phyloP scores from a whole-genome alignment of 495 filamentous ascomycete genomes.

The Tuber umbilicatum region DNA sequence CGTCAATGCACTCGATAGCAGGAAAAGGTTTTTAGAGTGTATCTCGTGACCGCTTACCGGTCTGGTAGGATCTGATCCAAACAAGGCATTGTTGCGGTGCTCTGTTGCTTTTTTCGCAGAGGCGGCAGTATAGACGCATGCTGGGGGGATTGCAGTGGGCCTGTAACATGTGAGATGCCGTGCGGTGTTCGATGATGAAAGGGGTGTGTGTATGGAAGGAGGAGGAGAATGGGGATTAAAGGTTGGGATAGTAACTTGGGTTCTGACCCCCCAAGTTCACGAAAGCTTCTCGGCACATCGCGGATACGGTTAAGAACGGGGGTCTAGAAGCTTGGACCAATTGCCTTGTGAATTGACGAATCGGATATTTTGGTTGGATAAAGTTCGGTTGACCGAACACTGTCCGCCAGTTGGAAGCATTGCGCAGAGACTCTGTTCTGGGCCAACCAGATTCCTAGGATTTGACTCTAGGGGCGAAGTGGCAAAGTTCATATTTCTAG shows the following conservation, averaged over 20 bases:
- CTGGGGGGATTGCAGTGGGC: neutral
- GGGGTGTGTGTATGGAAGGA: neutral
- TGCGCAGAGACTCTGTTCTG: too few species aligned
- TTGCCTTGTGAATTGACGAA: neutral
- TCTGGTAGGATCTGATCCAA: neutral
- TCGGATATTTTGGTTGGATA: neutral
- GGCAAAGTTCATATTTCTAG: neutral
- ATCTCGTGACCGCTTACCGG: neutral
- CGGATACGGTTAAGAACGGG: neutral
- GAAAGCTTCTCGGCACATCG: neutral
- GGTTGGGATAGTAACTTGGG: neutral
- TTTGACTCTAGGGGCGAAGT: too few species aligned
- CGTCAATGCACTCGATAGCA: neutral
- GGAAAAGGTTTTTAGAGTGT: neutral
- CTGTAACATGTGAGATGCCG: neutral
- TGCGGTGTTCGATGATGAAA: neutral
- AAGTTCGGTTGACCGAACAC: neutral
- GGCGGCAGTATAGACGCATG: neutral
- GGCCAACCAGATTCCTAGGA: too few species aligned
- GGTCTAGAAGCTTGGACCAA: neutral
- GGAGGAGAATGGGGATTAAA: neutral
- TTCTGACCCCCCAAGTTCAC: neutral
- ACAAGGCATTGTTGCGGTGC: neutral
- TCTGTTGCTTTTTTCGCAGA: neutral
- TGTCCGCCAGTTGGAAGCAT: neutral